Base-by-base conservation (phyloP, 2,329 filamentous ascomycete genomes). In the Fusarium falciforme region DNA sequence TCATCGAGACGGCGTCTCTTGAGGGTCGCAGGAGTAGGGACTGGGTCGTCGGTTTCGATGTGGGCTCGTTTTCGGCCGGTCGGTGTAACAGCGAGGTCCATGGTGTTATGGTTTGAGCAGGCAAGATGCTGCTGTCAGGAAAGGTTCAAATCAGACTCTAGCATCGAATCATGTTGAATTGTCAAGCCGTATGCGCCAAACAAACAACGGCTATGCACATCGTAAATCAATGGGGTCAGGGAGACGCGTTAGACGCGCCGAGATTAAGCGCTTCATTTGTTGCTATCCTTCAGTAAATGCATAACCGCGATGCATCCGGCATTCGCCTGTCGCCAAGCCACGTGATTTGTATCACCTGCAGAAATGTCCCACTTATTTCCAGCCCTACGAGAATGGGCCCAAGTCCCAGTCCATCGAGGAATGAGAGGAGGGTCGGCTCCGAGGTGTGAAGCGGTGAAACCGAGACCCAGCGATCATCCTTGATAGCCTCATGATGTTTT, bases 1-100 rank as follows among this genome's bases (percentile, higher is more conserved):
- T 77, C 76, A 42, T 82, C 80, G n/a, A 83, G 63, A 67, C 76
- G 80, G 54, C 77, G 79, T 35, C 78, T 80, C 73, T 83, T 83
- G 68, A 75, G 68, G 8, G 80, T 66, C 5, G 76, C 55, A 25
- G 80, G 79, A 42, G 79, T 80, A n/a, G 73, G 66, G 17, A 69
- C 66, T 22, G 72, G 70, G 16, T 79, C 75, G 40, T 77, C 77
- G 27, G 69, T 54, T 35, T 73, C 68, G n/a, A 76, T 33, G 42
- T 70, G 67, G 40, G 54, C 58, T 76, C 77, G 72, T 67, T 79
- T 80, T 55, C 77, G 71, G 57, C 72, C 76, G 52, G 57, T 76
- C 5, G 76, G 72, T 25, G 70, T 67, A 27, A 68, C 70, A 44
- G 77, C 75, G 49, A 70, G 62, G 52, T 81, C 75, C 81, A 83